Evolutionary conservation across 192 early-diverging fungal genomes (phyloP), one percentile per base, ranked within the genome.

Genomic region (Linnemannia hyalina): DNA sequence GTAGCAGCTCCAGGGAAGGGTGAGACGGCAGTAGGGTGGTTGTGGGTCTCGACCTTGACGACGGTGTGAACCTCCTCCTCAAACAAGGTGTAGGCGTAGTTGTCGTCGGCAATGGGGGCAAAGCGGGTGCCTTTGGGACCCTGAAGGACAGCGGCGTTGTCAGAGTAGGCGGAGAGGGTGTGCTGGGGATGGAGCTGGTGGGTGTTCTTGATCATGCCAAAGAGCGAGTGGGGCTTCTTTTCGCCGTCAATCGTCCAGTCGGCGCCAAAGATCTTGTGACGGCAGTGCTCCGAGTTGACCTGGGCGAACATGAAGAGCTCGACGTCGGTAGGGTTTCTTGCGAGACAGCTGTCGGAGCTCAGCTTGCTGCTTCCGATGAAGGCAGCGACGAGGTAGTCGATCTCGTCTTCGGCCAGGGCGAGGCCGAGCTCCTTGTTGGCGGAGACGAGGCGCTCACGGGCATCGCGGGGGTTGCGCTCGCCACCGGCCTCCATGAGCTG

Each of bases 241-340:
- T 93, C 82, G 23, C 96, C 96, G 87, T 99, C 98, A 73, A 99
- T 97, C 15, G 95, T 97, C 99, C 99, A 99, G 57, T 94, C 90
- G n/a, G 98, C 99, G 76, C 95, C 90, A 93, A 99, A 99, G 83
- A 99, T 99, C 93, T 99, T 99, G 95, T 99, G 99, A 22, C 99
- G 93, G 90, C 99, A 99, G 91, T 99, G 99, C 91, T 99, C 99
- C 63, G 97, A 99, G 91, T 99, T 99, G 82, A 99, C 99, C 88
- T 99, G 99, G 52, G 98, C 98, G 95, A 99, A 99, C 99, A 99
- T 99, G 93, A 99, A 97, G 52, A 99, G 92, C 91, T 99, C 98
- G 1, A 97, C 97, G 87, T 99, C 98, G 4, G 99, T 99, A n/a
- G 98, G 98, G 82, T 97, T 96, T 60, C 97, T 93, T 47, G 78